These are phyloP conservation scores for Leucoagaricus sp. DNA, from an alignment of 1,284 basidiomycete species.

Conservation along the genomic window DNA sequence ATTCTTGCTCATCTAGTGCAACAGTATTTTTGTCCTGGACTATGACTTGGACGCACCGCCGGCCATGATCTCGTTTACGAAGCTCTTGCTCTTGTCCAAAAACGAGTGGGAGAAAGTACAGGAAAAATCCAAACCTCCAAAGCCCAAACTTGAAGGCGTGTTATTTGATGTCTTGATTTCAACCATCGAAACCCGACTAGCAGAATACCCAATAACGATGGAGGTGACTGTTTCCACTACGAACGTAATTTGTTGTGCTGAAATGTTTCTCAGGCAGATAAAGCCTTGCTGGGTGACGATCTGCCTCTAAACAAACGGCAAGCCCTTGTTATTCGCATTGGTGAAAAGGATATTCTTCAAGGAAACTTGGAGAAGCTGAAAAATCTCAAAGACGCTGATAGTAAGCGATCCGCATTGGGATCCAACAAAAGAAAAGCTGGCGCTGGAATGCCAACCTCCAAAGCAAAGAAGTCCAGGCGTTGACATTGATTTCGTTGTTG, in stretches of 20 bases:
- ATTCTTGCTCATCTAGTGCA: slow-evolving; percentile 2
- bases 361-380: slow-evolving; percentile 23
- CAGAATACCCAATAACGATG: slow-evolving; percentile 58
- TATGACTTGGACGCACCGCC: slow-evolving; percentile 59
- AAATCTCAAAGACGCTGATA: slow-evolving; percentile 11
- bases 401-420: slow-evolving; percentile 9
- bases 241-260: background rate
- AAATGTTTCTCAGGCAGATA: slow-evolving; percentile 44
- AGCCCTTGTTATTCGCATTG: slow-evolving; percentile 75
- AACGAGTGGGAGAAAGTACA: slow-evolving; percentile 67
- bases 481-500: too few species aligned
- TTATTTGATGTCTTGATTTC: slow-evolving; percentile 47
- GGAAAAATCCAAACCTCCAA: slow-evolving; percentile 79
- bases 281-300: slow-evolving; percentile 46
- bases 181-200: slow-evolving; percentile 52
- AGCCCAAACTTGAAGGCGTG: slow-evolving; percentile 59
- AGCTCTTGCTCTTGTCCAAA: slow-evolving; percentile 62
- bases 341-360: slow-evolving; percentile 76
- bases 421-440: slow-evolving; percentile 22
- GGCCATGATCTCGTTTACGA: slow-evolving; percentile 70
- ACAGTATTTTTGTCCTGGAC: slow-evolving; percentile 64
- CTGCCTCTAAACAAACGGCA: slow-evolving; percentile 52
- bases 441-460: slow-evolving; percentile 14
- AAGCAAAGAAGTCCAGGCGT: slow-evolving; percentile 26
- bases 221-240: slow-evolving; percentile 41